Base-by-base conservation (phyloP, 1,284 basidiomycete species). In the Tilletia caries region DNA sequence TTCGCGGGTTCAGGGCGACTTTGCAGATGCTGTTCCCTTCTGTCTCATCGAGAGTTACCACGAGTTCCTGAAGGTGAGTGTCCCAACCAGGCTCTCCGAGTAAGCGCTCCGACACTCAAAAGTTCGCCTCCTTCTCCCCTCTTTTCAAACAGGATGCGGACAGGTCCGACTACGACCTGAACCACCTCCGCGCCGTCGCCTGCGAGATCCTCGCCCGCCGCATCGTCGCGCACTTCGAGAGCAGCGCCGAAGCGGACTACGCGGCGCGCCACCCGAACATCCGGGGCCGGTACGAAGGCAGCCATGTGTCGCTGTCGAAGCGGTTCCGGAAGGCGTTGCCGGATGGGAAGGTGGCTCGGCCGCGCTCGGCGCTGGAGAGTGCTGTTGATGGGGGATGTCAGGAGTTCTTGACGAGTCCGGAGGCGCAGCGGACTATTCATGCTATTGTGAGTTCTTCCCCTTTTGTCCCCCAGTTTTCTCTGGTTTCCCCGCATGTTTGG, bases 171-270 rank as follows among this genome's bases (percentile, higher is more conserved):
- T 58, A 60, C 41, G 50, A 48, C 52, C 50, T 67, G 23, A 52
- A 67, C 67, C 34, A 32, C 43, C 48, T 62, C 29, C 58, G 78
- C 6, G 66, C 70, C 41, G 37, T 74, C 15, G 78, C 77, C 2
- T 76, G 75, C 66, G 76, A 79, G 37, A 72, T 78, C 8, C 62
- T 78, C 2, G 78, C 78, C 13, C 69, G 74, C 3, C 70, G 78
- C 15, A 70, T 76, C 12, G 76, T 79, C 41, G 71, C 76, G 1
- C 73, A 72, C 62, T 68, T 77, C 58, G 74, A 79, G 44, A 69
- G 71, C 0, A 62, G 27, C 37, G 58, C 69, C 1, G 60, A 71
- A 43, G 72, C 73, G 37, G 62, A 43, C 37, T 62, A 62, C 18
- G 27, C 32, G 27, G 58, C 58, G 6, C 27, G 32, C 18, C 58